Evolutionary conservation across 208 protist species (phyloP), one percentile per base, ranked within the genome.

Genomic region (Tritrichomonas foetus): DNA sequence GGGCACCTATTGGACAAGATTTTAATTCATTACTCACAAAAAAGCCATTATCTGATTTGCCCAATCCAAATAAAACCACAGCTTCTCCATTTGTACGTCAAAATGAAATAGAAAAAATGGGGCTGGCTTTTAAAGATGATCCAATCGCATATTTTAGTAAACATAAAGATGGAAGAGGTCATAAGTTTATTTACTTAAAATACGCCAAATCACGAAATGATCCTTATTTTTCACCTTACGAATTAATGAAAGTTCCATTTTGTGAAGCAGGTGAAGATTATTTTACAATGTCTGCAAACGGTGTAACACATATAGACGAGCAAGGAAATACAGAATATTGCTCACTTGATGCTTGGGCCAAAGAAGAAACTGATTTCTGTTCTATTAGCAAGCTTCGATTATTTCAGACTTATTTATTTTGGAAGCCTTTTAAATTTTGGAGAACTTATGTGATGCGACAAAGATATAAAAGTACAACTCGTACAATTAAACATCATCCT

Each of bases 41-140:
- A n/a, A 89, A 57, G 39, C 78, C 78, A 13, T 39, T 89, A 61
- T 89, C 78, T 44, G 41, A 89, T 89, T 39, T 89, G 39, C 74
- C 33, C 20, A 27, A 89, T 44, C 47, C 41, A 53, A 33, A 25
- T 3, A 25, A 89, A 89, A 89, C 11, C 14, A n/a, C 30, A 36
- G 57, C 57, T 36, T 20, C 33, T 33, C 33, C 30, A 22, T 8
- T 61, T 61, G 16, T 22, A 5, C 53, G 16, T 61, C 53, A 61
- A 61, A 61, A 61, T 16, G 53, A 61, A 61, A 16, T 61, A 22
- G 53, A 61, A 61, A 61, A 61, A 61, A 61, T 61, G 53, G 53
- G 53, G 16, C 5, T 69, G n/a, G 8, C 25, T 5, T 69, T 69
- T 69, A 33, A 16, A 69, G 64, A 69, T 5, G 25, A 69, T 69